These are phyloP conservation scores for Paraphysoderma sedebokerense DNA, from an alignment of 371 early-diverging fungal genomes.

Conservation along the genomic window DNA sequence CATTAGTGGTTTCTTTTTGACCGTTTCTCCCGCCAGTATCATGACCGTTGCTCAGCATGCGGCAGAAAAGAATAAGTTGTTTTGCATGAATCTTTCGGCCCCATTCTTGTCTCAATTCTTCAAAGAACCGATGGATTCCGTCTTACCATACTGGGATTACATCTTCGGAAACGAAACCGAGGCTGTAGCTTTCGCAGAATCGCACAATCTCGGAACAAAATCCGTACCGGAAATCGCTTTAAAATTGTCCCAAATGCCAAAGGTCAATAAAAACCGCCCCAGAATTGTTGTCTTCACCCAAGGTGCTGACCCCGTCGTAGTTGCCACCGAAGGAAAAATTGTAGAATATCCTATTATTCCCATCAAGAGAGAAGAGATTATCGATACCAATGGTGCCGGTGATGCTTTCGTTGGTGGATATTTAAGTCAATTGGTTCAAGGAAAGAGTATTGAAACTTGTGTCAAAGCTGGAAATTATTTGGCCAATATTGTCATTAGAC, in stretches of 20 bases:
- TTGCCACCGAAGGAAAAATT: conserved; percentile 39
- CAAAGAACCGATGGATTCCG: conserved; percentile 53
- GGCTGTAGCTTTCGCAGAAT: conserved; percentile 61
- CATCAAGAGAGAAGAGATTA: conserved; percentile 50
- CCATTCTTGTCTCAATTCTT: conserved; percentile 90
- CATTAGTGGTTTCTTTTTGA: conserved; percentile 82
- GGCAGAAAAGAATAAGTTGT: conserved; percentile 42
- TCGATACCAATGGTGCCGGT: conserved; percentile 94
- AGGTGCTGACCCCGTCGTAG: conserved; percentile 57
- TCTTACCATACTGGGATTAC: conserved; percentile 68
- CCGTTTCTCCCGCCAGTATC: conserved; percentile 66
- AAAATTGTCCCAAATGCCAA: conserved; percentile 63
- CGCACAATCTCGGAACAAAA: conserved; percentile 36
- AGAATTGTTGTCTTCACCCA: conserved; percentile 88
- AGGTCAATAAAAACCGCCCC: conserved; percentile 45
- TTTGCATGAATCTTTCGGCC: conserved; percentile 85
- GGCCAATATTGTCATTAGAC: conserved; percentile 76
- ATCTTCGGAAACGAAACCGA: conserved; percentile 93
- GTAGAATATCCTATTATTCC: conserved; percentile 50
- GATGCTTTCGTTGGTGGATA: conserved; percentile 94
- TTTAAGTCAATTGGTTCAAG: conserved; percentile 62
- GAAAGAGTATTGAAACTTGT: conserved; percentile 37
- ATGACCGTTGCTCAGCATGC: conserved; percentile 75
- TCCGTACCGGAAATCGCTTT: conserved; percentile 63
- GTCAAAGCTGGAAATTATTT: conserved; percentile 81